These are phyloP conservation scores for Teratosphaeria epicoccoides DNA, from an alignment of 2,329 filamentous ascomycete genomes.

Conservation along the genomic window DNA sequence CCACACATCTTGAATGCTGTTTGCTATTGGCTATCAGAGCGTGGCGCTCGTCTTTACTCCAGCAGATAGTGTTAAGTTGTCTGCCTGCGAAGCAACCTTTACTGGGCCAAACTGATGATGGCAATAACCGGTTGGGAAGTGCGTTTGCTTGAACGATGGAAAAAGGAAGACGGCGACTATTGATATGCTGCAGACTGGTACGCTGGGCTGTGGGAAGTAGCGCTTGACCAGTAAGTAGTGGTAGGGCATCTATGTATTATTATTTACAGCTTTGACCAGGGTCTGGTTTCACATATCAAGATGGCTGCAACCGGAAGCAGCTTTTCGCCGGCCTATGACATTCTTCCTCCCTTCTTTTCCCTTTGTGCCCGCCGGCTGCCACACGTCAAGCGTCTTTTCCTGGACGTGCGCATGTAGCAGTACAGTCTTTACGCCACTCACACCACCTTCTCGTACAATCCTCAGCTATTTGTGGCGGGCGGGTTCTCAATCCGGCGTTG, in stretches of 20 bases:
- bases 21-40: background rate
- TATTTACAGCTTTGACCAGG: background rate
- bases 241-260: background rate
- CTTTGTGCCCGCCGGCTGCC: background rate
- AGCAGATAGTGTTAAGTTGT: background rate
- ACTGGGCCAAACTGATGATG: background rate
- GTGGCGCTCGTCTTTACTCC: background rate
- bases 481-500: background rate
- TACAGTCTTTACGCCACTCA: background rate
- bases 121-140: background rate
- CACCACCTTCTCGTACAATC: background rate
- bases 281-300: background rate
- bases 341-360: background rate
- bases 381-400: background rate
- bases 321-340: background rate
- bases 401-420: background rate
- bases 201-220: background rate
- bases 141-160: background rate
- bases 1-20: slow-evolving; percentile 1
- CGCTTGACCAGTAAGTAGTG: background rate
- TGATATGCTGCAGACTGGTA: background rate
- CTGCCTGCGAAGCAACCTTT: background rate
- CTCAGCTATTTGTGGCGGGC: background rate
- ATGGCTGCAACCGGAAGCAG: background rate
- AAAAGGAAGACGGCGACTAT: background rate